These are phyloP conservation scores for Elsinoe arachidis DNA, from an alignment of 2,329 filamentous ascomycete genomes.

Conservation along the genomic window DNA sequence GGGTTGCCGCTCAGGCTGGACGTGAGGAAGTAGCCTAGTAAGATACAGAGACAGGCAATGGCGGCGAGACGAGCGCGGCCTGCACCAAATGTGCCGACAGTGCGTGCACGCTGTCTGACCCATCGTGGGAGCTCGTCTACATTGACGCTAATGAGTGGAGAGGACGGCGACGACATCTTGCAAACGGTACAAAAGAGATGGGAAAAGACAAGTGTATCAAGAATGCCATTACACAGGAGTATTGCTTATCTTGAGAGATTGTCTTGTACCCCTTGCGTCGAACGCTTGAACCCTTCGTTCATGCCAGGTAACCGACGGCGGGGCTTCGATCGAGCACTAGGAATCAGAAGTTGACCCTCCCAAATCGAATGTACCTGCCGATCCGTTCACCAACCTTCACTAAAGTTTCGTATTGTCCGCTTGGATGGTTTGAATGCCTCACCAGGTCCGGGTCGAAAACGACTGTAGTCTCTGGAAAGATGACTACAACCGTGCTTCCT, in stretches of 20 bases:
- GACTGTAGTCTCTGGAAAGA: conserved; percentile 31
- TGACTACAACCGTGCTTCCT: conserved; percentile 35
- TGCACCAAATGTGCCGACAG: conserved; percentile 13
- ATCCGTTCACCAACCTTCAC: conserved; percentile 32
- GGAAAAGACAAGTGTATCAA: background rate
- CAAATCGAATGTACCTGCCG: conserved; percentile 14
- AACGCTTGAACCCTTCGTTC: background rate
- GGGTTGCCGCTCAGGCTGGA: conserved; percentile 20
- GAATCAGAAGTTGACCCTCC: too few species aligned
- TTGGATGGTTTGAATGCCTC: conserved; percentile 25
- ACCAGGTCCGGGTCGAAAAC: conserved; percentile 33
- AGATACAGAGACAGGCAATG: conserved; percentile 21
- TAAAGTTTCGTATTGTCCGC: conserved; percentile 32
- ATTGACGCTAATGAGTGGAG: conserved; percentile 2
- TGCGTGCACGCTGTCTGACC: conserved; percentile 4
- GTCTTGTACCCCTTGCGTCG: background rate
- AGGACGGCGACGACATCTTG: conserved; percentile 4
- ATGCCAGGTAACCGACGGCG: background rate
- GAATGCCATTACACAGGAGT: background rate
- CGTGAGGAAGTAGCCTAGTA: conserved; percentile 26
- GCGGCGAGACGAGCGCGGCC: conserved; percentile 21
- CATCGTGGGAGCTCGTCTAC: conserved; percentile 15
- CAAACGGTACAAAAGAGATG: too few species aligned
- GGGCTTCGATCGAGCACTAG: too few species aligned
- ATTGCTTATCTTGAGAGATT: background rate